Percentiles rank a stretch among this genome's conserved stretches.
Conservation (phyloP, 306 rosid genomes). For the Glycine soja region DNA sequence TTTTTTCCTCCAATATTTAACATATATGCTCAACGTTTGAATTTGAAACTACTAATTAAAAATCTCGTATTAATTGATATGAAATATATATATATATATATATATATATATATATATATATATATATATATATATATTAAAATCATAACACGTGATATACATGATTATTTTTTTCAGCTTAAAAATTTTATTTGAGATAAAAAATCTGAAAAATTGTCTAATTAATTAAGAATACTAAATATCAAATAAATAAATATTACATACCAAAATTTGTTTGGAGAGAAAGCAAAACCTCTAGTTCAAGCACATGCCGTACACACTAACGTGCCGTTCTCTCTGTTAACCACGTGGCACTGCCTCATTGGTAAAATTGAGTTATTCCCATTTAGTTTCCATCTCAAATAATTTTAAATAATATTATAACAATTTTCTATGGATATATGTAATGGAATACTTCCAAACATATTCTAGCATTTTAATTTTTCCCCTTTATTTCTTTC, state of each 20-base stretch:
- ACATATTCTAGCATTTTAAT: conserved; percentile 61
- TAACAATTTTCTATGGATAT: conserved; percentile 36
- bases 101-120: too few relatives aligned
- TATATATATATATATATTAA: background rate
- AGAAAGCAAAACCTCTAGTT: too few relatives aligned
- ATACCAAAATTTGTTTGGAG: too few relatives aligned
- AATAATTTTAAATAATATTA: conserved; percentile 1
- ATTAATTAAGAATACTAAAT: background rate
- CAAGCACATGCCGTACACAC: background rate
- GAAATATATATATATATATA: too few relatives aligned
- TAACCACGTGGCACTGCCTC: conserved; percentile 34
- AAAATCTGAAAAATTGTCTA: background rate
- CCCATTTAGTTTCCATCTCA: conserved; percentile 20
- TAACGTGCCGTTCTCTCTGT: conserved; percentile 23
- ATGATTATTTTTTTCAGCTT: background rate
- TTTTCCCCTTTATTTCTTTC: conserved; percentile 46
- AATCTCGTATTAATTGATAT: too few relatives aligned
- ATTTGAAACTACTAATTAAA: too few relatives aligned
- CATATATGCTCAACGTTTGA: too few relatives aligned
- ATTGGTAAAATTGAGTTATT: conserved; percentile 28
- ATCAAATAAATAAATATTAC: too few relatives aligned
- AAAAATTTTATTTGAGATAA: background rate
- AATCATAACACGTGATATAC: background rate
- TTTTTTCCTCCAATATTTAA: too few relatives aligned
- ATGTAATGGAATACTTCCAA: conserved; percentile 52